Percentiles rank a stretch among this genome's conserved stretches.
Conservation (phyloP, 768 basidiomycete genomes). For the Boletus patriciae region DNA sequence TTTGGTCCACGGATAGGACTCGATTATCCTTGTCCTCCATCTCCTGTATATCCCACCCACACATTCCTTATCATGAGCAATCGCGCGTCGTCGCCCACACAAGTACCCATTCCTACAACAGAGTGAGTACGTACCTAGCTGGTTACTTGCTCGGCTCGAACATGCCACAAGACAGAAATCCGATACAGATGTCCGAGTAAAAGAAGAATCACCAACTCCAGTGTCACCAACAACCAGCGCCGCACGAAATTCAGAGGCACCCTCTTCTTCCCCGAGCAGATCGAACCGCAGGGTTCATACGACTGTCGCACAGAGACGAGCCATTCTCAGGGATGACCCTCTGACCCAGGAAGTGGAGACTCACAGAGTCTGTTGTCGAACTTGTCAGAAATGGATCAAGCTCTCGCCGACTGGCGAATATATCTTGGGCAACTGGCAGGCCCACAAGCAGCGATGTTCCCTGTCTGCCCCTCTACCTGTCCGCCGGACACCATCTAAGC, state of each 20-base stretch:
- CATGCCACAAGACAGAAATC: constrained; percentile 16
- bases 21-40: constrained; percentile 11
- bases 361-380: constrained; percentile 55
- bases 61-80: constrained; percentile 36
- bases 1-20: constrained; percentile 4
- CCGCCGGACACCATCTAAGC: constrained; percentile 18
- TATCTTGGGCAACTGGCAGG: constrained; percentile 50
- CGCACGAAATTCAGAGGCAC: neutral
- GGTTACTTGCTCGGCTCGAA: constrained; percentile 1
- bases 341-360: constrained; percentile 50
- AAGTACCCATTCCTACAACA: neutral
- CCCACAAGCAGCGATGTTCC: constrained; percentile 50
- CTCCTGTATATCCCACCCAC: constrained; percentile 15
- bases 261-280: constrained; percentile 17
- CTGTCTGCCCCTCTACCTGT: constrained; percentile 34
- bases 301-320: constrained; percentile 47
- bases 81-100: constrained; percentile 4
- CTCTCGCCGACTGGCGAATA: constrained; percentile 45
- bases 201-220: constrained; percentile 13
- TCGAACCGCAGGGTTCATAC: constrained; percentile 9
- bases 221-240: constrained; percentile 9
- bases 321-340: constrained; percentile 53
- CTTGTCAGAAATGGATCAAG: constrained; percentile 64
- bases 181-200: constrained; percentile 2
- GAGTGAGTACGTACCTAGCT: constrained; percentile 15